phyloP scores from a whole-genome alignment of 345 rosid genomes.

The Salix purpurea region DNA sequence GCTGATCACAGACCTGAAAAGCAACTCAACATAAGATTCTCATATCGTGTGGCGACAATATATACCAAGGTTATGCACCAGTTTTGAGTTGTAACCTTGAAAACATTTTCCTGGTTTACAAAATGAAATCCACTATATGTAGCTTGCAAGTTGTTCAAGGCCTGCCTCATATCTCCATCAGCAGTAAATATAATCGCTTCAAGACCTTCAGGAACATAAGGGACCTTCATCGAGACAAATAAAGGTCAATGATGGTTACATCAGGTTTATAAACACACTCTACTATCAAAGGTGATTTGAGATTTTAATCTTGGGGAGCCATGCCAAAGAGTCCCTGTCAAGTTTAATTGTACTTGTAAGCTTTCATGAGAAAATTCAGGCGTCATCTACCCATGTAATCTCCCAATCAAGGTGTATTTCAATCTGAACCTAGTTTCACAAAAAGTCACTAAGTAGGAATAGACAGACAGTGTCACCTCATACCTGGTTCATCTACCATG shows the following conservation, averaged over 20 bases:
- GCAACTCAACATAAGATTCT: background rate
- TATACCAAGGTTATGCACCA: background rate
- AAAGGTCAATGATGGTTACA: constrained; percentile 7
- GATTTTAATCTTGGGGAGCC: background rate
- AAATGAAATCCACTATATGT: constrained; percentile 87
- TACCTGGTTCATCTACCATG: background rate
- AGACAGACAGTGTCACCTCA: background rate
- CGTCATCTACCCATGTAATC: background rate
- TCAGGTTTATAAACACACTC: background rate
- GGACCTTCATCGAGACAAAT: constrained; percentile 55
- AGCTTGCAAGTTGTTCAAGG: constrained; percentile 93
- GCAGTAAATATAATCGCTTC: constrained; percentile 97
- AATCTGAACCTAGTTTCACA: background rate
- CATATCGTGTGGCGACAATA: background rate
- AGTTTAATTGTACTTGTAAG: background rate
- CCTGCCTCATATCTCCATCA: constrained; percentile 99
- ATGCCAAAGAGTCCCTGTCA: background rate
- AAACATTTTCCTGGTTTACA: constrained; percentile 91
- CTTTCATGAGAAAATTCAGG: background rate
- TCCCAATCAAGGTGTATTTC: background rate
- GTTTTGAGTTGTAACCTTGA: constrained; percentile 55
- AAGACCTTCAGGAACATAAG: constrained; percentile 89
- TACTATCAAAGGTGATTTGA: background rate
- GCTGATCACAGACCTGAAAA: constrained; percentile 90
- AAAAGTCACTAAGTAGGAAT: background rate